phyloP scores from a whole-genome alignment of 2,329 filamentous ascomycete species.

The Epichloe uncinata region DNA sequence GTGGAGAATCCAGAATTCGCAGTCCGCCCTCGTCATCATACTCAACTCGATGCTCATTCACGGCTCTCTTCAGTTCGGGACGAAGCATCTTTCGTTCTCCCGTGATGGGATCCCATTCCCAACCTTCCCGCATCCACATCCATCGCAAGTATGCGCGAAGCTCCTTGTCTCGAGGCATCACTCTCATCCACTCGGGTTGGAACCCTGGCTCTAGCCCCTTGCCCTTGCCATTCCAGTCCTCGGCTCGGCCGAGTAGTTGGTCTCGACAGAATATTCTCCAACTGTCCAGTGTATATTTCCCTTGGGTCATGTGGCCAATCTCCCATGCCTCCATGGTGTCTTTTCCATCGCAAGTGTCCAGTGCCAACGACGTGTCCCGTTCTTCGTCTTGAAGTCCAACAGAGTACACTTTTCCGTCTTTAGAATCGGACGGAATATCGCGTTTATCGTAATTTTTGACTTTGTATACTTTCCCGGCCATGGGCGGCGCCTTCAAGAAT shows the following conservation, averaged over 20 bases:
- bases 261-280: constrained; percentile 93
- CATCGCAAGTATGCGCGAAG: constrained; percentile 74
- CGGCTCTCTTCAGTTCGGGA: constrained; percentile 40
- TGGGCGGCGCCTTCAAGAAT: constrained; percentile 54
- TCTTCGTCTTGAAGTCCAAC: background rate
- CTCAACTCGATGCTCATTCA: constrained; percentile 42
- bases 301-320: constrained; percentile 72
- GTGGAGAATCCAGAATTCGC: constrained; percentile 22
- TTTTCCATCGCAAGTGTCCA: constrained; percentile 1
- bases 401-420: background rate
- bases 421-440: constrained; percentile 14
- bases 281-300: constrained; percentile 73
- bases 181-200: constrained; percentile 83
- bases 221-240: constrained; percentile 49
- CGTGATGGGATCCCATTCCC: constrained; percentile 63
- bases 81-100: constrained; percentile 46
- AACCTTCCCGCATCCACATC: constrained; percentile 86
- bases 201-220: constrained; percentile 36
- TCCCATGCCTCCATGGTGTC: constrained; percentile 49
- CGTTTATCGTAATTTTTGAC: constrained; percentile 34
- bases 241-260: constrained; percentile 51
- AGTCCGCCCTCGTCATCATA: constrained; percentile 38
- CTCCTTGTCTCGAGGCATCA: constrained; percentile 74
- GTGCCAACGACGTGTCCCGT: background rate
- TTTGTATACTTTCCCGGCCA: constrained; percentile 37